Percentiles rank a stretch among this genome's conserved stretches.
phyloP scores from a whole-genome alignment of 177 flowering plant genomes.

The Telopea speciosissima region DNA sequence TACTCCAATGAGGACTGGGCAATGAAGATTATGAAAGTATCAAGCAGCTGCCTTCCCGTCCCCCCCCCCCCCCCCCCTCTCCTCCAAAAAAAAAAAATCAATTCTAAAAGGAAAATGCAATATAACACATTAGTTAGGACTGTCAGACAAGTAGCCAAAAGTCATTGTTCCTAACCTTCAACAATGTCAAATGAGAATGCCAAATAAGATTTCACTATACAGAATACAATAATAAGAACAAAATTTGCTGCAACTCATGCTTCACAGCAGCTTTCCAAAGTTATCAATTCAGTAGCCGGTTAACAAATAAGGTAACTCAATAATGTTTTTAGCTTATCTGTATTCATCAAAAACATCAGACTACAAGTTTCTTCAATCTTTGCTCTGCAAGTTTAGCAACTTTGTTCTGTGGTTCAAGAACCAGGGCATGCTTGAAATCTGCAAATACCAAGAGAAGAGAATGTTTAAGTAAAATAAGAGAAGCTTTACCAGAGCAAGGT shows the following conservation, averaged over 20 bases:
- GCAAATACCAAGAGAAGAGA: conserved; percentile 18
- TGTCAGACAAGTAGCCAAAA: no score
- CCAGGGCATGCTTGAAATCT: conserved; percentile 96
- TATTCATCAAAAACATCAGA: conserved; percentile 20
- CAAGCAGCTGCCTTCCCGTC: no score
- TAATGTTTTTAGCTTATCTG: neutral
- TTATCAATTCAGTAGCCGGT: neutral
- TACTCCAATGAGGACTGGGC: no score
- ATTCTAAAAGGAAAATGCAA: no score
- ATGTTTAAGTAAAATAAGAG: neutral
- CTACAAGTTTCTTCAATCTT: conserved; percentile 53
- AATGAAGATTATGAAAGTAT: no score
- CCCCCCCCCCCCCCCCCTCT: no score
- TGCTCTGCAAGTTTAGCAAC: conserved; percentile 65
- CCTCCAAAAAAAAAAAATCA: no score
- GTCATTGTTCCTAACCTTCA: neutral
- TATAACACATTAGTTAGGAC: no score
- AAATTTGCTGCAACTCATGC: neutral
- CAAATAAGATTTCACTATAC: neutral
- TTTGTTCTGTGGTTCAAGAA: conserved; percentile 93
- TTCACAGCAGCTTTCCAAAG: neutral
- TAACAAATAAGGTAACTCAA: neutral
- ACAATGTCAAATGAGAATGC: neutral
- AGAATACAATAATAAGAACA: neutral
- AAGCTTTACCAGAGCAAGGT: neutral